A percentile compares a stretch with the other conserved stretches of the same genome.
Conservation (phyloP, 805 yeast genomes). For the Scheffersomyces stipitis region DNA sequence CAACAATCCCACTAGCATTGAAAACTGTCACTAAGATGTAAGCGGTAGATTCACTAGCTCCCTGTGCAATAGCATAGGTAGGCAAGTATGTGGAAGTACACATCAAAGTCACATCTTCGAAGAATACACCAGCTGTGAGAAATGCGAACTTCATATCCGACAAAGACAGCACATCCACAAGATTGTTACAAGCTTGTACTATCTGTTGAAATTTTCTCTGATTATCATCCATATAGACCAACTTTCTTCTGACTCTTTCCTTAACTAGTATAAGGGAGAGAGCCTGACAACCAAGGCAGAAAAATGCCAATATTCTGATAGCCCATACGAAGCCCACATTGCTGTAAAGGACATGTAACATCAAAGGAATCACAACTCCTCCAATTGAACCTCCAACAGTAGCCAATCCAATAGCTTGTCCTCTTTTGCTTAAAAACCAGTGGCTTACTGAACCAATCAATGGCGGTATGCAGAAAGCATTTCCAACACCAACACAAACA, state of each 20-base stretch:
- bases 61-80: conserved; percentile 54
- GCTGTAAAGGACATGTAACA: conserved; percentile 45
- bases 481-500: conserved; percentile 19
- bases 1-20: conserved; percentile 48
- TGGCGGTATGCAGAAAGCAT: conserved; percentile 22
- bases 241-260: conserved; percentile 10
- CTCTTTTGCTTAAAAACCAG: conserved; percentile 21
- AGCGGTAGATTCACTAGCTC: conserved; percentile 43
- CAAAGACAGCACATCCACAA: conserved; percentile 40
- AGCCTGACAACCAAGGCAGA: conserved; percentile 14
- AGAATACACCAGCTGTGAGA: conserved; percentile 41
- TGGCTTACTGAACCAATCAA: conserved; percentile 20
- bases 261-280: conserved; percentile 13
- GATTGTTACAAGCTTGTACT: conserved; percentile 6
- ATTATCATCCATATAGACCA: neutral
- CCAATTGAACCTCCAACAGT: conserved; percentile 65
- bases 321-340: conserved; percentile 63
- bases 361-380: conserved; percentile 60
- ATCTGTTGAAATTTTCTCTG: conserved; percentile 1
- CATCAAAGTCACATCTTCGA: conserved; percentile 53
- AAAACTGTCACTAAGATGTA: conserved; percentile 47
- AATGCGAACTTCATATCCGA: conserved; percentile 35
- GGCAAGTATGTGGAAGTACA: conserved; percentile 55
- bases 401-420: conserved; percentile 20
- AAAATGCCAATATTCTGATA: conserved; percentile 26